Base-by-base conservation (phyloP, 2,329 filamentous ascomycete species). In the Teratosphaeriaceae sp. region DNA sequence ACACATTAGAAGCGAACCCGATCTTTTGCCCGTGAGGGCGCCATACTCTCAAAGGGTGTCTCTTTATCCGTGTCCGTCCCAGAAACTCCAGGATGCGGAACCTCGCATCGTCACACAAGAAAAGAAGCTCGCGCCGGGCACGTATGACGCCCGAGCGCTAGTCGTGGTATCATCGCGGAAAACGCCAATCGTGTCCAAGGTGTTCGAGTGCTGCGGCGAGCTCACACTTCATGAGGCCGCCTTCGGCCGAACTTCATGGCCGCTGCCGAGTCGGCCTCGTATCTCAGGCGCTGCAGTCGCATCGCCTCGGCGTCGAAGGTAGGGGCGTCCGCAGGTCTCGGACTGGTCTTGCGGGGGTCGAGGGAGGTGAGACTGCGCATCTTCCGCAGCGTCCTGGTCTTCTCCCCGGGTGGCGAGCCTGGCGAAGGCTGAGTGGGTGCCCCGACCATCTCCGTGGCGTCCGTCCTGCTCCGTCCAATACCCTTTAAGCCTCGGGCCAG, bases 401-500 rank as follows among this genome's bases (percentile, higher is more conserved):
- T 58, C 18, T 53, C 51, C 12, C 26, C 23, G 2, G 47, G 23
- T 21, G 42, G 41, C 6, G 44, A 35, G 5, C 45, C 26, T 5
- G 42, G 36, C 9, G 48, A 37, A 13, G 46, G 43, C 27, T 11
- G 39, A 24, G 12, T 40, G 18, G 5, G 43, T 41, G 13, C 39
- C 20, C 50, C 50, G 22, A 66, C 63, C 43, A 71, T 68, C 50
- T 73, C 68, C 19, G 70, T 68, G n/a, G 76, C 67, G 29, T 77
- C 70, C 3, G 65, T 66, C 46, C 68, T 68, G 37, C 70, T 71
- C 40, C 75, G 74, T 36, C 74, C 73, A 60, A 81, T 78, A 51
- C 74, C 73, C 48, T 71, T 73, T 49, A 82, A 65, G 50, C 80
- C 78, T 26, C 74, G 70, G 9, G 75, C 74, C 45, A 82, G 72